phyloP scores from a whole-genome alignment of 1,284 basidiomycete genomes.

The Boletus albobrunnescens region DNA sequence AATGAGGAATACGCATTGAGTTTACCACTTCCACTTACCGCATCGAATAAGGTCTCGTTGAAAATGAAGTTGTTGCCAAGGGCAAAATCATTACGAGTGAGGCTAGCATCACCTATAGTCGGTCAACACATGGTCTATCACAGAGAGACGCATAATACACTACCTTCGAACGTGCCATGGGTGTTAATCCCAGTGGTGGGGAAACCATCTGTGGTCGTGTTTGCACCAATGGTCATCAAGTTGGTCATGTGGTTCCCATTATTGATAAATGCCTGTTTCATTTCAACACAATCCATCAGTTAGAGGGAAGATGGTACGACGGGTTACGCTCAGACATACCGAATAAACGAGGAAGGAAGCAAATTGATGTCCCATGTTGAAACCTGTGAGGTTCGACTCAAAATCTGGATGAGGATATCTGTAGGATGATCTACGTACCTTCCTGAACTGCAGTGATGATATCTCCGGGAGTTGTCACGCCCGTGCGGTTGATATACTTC shows the following conservation, averaged over 20 bases:
- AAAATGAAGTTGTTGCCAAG: slow-evolving; percentile 24
- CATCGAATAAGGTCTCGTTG: slow-evolving; percentile 26
- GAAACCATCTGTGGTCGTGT: background rate
- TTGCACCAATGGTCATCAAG: background rate
- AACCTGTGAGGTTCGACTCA: background rate
- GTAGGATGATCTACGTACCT: background rate
- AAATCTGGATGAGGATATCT: background rate
- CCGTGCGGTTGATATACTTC: background rate
- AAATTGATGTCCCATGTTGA: slow-evolving; percentile 1
- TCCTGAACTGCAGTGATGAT: slow-evolving; percentile 1
- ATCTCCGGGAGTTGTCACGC: background rate
- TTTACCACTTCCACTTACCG: slow-evolving; percentile 4
- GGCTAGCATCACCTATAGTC: slow-evolving; percentile 23
- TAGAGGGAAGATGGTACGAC: background rate
- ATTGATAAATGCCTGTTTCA: background rate
- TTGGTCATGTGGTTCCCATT: background rate
- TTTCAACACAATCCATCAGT: too few relatives aligned
- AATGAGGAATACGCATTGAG: background rate
- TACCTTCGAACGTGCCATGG: background rate
- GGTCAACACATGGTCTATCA: background rate
- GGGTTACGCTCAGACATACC: background rate
- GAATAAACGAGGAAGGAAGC: background rate
- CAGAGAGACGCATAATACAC: background rate
- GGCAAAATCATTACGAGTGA: slow-evolving; percentile 22
- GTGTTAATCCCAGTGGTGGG: background rate